These are phyloP conservation scores for Batrachochytrium dendrobatidis DNA, from an alignment of 371 early-diverging fungal species.

Conservation along the genomic window DNA sequence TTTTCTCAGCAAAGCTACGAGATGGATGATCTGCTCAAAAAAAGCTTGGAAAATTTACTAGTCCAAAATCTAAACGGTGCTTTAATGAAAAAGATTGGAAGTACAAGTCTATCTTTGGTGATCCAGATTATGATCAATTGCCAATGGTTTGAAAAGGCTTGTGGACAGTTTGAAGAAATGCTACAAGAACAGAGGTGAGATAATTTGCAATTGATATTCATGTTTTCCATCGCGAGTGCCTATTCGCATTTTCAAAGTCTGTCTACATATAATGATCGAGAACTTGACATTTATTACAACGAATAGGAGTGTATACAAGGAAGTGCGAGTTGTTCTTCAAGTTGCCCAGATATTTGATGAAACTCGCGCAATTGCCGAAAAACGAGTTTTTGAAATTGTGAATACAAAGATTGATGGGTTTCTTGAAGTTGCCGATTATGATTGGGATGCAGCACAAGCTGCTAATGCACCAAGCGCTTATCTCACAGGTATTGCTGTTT, in stretches of 20 bases:
- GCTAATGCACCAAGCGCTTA: conserved; percentile 1
- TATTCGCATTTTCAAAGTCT: neutral
- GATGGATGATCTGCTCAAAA: conserved; percentile 81
- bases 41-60: conserved; percentile 72
- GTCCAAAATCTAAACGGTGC: conserved; percentile 67
- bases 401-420: conserved; percentile 77
- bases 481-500: conserved; percentile 39
- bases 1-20: conserved; percentile 76
- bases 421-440: conserved; percentile 71
- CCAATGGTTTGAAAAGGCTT: conserved; percentile 69
- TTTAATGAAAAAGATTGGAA: conserved; percentile 55
- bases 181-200: conserved; percentile 57
- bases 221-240: neutral
- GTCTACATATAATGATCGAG: neutral
- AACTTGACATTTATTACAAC: neutral
- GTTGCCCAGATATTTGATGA: conserved; percentile 68
- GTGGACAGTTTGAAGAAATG: conserved; percentile 69
- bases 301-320: conserved; percentile 6
- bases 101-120: conserved; percentile 63
- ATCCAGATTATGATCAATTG: conserved; percentile 78
- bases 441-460: conserved; percentile 45
- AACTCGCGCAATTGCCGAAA: conserved; percentile 63
- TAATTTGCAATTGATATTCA: neutral
- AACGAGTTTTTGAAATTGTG: conserved; percentile 70
- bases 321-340: conserved; percentile 39